Evolutionary conservation across 495 filamentous ascomycete species (phyloP), one percentile per base, ranked within the genome.

Genomic region (Lindgomyces ingoldianus): DNA sequence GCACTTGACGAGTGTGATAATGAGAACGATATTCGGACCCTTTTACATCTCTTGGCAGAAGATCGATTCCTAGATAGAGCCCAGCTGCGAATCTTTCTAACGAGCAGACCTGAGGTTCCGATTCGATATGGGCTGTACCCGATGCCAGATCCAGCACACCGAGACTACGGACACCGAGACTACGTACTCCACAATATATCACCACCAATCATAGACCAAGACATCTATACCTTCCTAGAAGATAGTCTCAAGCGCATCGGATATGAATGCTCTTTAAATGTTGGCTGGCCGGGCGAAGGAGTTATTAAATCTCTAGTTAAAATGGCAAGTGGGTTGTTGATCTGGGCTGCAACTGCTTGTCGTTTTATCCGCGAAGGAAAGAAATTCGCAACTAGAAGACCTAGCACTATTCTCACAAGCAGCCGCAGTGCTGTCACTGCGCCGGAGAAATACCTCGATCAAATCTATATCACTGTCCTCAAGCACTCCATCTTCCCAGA

Each of bases 1-100:
- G 65, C 65, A 19, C 41, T 68, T 18, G 65, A 68, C 33, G 65
- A 68, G 55, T 63, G 65, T 30, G 39, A 60, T 6, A 60, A 68
- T 21, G 19, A 39, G 33, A 14, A 39, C 14, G 33, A 39, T 39
- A 14, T 39, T 14, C 6, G 33, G 14, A 14, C 14, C 33, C 6
- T 39, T 14, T 6, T 39, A 6, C 14, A 6, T 14, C 33, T 39
- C 14, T 39, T 39, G 33, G 6, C 33, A 39, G 14, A 14, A 39
- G 6, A 6, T 39, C 6, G 14, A 39, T 6, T 6, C 33, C 6
- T 39, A 6, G 33, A 6, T 39, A 6, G 6, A 6, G 33, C 14
- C 33, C 33, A 14, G 6, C 14, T 39, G 33, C 6, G 14, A 14
- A 6, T 39, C 33, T 39, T 39, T 14, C 14, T 39, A 14, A 39